A percentile compares a stretch with the other conserved stretches of the same genome.
Conservation (phyloP, 1,284 basidiomycete genomes). For the Pterulicium gracile region DNA sequence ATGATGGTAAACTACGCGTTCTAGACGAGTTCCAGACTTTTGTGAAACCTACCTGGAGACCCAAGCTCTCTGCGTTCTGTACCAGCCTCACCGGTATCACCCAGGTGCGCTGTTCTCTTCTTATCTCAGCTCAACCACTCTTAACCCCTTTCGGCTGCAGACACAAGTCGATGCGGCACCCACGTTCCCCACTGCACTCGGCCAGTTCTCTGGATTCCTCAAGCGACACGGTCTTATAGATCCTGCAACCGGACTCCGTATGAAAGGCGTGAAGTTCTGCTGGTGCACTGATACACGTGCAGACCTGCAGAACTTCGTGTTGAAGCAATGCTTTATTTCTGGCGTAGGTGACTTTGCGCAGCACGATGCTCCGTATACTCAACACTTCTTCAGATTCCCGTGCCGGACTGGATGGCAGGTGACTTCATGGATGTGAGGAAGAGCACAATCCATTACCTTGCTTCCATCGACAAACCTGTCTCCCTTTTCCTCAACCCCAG, state of each 20-base stretch:
- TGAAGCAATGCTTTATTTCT: conserved; percentile 82
- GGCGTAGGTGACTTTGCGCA: conserved; percentile 34
- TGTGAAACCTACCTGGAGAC: conserved; percentile 82
- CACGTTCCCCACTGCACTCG: conserved; percentile 61
- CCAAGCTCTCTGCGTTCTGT: conserved; percentile 77
- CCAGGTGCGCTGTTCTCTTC: conserved; percentile 47
- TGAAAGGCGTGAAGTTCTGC: conserved; percentile 42
- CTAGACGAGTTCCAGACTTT: conserved; percentile 81
- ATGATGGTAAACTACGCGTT: conserved; percentile 48
- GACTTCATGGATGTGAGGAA: conserved; percentile 62
- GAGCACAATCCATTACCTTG: conserved; percentile 37
- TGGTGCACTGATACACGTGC: conserved; percentile 77
- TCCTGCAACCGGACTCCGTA: conserved; percentile 35
- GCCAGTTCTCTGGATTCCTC: conserved; percentile 60
- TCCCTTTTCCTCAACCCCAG: too few species aligned
- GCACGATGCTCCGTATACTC: conserved; percentile 10
- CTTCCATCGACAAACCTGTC: conserved; percentile 13
- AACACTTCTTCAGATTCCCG: conserved; percentile 34
- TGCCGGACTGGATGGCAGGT: conserved; percentile 61
- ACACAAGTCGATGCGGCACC: conserved; percentile 74
- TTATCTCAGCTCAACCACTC: conserved; percentile 4
- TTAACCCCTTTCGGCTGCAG: conserved; percentile 26
- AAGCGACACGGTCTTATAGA: conserved; percentile 56
- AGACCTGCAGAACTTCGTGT: conserved; percentile 78
- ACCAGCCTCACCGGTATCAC: conserved; percentile 83